Base-by-base conservation (phyloP, 2,329 filamentous ascomycete species). In the Hypomyces rosellus region DNA sequence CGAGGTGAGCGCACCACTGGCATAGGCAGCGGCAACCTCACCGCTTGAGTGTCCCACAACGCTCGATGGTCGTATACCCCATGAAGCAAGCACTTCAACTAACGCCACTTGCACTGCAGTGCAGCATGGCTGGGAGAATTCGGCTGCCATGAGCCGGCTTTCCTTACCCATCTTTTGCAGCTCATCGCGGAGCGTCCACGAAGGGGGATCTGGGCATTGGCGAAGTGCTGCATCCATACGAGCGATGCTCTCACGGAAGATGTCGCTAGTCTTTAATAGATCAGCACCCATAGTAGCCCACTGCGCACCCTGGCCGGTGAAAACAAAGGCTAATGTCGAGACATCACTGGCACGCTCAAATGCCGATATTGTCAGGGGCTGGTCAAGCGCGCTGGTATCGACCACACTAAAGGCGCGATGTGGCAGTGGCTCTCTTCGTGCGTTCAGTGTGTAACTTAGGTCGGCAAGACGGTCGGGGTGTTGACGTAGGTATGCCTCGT, bases 21-120 rank as follows among this genome's bases (percentile, higher is more conserved):
- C 69, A 43, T 74, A 74, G 0, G 72, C 71, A 1, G 72, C 73
- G 0, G 66, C 72, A 34, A 75, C 71, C 51, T 75, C 73, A 1
- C 73, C 73, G 2, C 59, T 64, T 0, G 69, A 72, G 51, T 76
- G 73, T 1, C 73, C 73, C 3, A 73, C 63, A 0, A 70, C 67
- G 1, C 61, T 64, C 6, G 55, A 22, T 0, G 70, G 67, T 1
- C 39, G 45, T 20, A 76, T 54, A 0, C 65, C 62, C 46, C 61
- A 61, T 1, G 55, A 52, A 0, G 37, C 34, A 3, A 77, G 63
- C 0, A 71, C 55, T 12, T 74, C 65, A 0, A 74, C 62, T 0
- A 78, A 55, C 0, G 59, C 72, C 1, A 77, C 52, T 49, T 76
- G 74, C 0, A 77, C 15, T 0, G 70, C 70, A 1, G 71, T 74